Percentiles rank a stretch among this genome's conserved stretches.
phyloP scores from a whole-genome alignment of 192 early-diverging fungal species.

The Coemansia sp. region DNA sequence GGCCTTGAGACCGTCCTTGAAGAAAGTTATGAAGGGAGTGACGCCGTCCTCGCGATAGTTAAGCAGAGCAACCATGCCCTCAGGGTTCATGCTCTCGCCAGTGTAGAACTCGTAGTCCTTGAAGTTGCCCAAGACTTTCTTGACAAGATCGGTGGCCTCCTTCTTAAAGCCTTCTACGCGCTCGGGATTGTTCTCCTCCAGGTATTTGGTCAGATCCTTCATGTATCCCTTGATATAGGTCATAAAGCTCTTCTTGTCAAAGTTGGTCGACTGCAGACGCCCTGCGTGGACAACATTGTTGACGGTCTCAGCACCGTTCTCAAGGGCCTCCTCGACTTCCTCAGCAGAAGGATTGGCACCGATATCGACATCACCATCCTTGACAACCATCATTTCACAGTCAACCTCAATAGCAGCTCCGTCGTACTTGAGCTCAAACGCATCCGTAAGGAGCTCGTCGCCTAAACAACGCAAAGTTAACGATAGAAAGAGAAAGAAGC shows the following conservation, averaged over 20 bases:
- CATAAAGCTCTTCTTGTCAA: constrained; percentile 93
- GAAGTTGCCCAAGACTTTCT: constrained; percentile 79
- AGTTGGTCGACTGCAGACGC: constrained; percentile 71
- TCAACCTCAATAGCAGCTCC: constrained; percentile 78
- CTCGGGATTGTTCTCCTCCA: constrained; percentile 63
- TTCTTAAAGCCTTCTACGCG: constrained; percentile 65
- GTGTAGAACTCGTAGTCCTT: constrained; percentile 92
- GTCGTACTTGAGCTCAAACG: constrained; percentile 67
- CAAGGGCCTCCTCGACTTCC: constrained; percentile 66
- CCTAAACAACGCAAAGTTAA: constrained; percentile 41
- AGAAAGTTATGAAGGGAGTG: constrained; percentile 90
- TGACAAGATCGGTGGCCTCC: constrained; percentile 63
- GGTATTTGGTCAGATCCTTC: constrained; percentile 73
- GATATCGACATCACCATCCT: constrained; percentile 77
- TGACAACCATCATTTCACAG: constrained; percentile 69
- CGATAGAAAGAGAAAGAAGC: neutral
- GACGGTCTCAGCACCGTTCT: constrained; percentile 64
- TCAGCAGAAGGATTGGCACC: constrained; percentile 94
- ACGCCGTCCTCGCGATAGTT: constrained; percentile 95
- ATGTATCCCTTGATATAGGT: constrained; percentile 94
- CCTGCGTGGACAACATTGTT: constrained; percentile 87
- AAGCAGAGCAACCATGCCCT: constrained; percentile 83
- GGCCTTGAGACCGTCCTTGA: constrained; percentile 81
- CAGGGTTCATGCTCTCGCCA: constrained; percentile 84
- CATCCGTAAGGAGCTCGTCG: constrained; percentile 93